Base-by-base conservation (phyloP, 108 stramenopile species). In the Mayamaea pseudoterrestris region DNA sequence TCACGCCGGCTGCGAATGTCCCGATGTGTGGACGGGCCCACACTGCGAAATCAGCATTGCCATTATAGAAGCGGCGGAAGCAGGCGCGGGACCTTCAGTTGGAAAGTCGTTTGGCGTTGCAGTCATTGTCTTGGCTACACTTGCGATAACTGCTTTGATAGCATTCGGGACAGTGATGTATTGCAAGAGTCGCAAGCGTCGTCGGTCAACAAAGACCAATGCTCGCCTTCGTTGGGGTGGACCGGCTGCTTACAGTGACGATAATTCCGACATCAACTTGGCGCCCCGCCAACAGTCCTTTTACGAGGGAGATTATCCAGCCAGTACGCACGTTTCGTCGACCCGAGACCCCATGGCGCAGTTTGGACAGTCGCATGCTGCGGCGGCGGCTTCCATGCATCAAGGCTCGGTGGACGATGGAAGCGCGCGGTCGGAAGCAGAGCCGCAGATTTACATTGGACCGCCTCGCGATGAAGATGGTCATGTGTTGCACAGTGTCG, bases 31-130 rank as follows among this genome's bases (percentile, higher is more conserved):
- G 37, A 37, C 41, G 3, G 73, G 73, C 14, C 52, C 50, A 4
- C 59, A 65, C 35, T 74, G 73, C 45, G 73, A 74, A 29, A 24
- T 63, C 27, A n/a, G n/a, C n/a, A n/a, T n/a, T n/a, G n/a, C n/a
- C n/a, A n/a, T n/a, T n/a, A 14, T 32, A 5, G 6, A 0, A 30
- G 1, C n/a, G 11, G 0, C 5, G 0, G 42, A 35, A 24, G 31
- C 9, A 27, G 21, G 37, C 4, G 30, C 40, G 12, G 21, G 40
- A 41, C n/a, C n/a, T n/a, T n/a, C n/a, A n/a, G n/a, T n/a, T n/a
- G n/a, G n/a, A n/a, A n/a, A n/a, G 32, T 13, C 32, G 32, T 34
- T 13, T 34, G 11, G 20, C 1, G 30, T 41, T 16, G 21, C 41
- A 30, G 23, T 37, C 1, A 41, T 47, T 9, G 1, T 8, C 11